Percentiles rank a stretch among this genome's conserved stretches.
Conservation (phyloP, 2,329 filamentous ascomycete species). For the Coniochaeta prunicola region DNA sequence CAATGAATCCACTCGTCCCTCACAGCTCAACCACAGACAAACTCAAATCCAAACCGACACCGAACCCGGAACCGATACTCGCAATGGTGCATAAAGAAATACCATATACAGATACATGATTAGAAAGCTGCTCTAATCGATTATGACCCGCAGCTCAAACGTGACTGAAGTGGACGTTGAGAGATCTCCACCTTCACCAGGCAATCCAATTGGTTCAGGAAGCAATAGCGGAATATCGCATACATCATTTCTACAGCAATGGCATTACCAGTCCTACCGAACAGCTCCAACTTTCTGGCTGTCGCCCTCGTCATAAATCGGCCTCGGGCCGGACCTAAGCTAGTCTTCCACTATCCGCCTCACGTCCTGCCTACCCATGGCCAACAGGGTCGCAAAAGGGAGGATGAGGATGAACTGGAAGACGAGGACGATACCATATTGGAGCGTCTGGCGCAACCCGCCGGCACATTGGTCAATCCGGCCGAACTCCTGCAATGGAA, state of each 20-base stretch:
- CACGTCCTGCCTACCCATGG: constrained; percentile 34
- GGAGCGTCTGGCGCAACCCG: constrained; percentile 35
- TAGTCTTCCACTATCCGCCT: constrained; percentile 87
- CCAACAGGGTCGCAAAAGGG: constrained; percentile 23
- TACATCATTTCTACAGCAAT: constrained; percentile 20
- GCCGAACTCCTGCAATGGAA: constrained; percentile 37
- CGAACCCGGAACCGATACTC: neutral
- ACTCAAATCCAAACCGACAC: neutral
- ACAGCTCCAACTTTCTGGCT: constrained; percentile 53
- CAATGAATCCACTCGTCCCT: neutral
- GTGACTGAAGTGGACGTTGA: neutral
- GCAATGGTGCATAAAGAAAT: neutral
- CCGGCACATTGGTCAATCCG: constrained; percentile 23
- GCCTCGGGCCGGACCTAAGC: constrained; percentile 69
- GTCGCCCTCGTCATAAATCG: constrained; percentile 68
- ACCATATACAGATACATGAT: neutral
- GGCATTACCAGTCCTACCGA: constrained; percentile 42
- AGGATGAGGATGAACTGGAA: constrained; percentile 25
- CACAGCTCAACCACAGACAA: neutral
- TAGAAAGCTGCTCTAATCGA: neutral
- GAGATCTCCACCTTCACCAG: neutral
- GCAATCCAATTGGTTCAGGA: neutral
- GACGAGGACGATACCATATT: constrained; percentile 47
- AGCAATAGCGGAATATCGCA: neutral
- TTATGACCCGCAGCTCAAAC: neutral